phyloP scores from a whole-genome alignment of 495 filamentous ascomycete genomes.

The Penicillium psychrofluorescens region DNA sequence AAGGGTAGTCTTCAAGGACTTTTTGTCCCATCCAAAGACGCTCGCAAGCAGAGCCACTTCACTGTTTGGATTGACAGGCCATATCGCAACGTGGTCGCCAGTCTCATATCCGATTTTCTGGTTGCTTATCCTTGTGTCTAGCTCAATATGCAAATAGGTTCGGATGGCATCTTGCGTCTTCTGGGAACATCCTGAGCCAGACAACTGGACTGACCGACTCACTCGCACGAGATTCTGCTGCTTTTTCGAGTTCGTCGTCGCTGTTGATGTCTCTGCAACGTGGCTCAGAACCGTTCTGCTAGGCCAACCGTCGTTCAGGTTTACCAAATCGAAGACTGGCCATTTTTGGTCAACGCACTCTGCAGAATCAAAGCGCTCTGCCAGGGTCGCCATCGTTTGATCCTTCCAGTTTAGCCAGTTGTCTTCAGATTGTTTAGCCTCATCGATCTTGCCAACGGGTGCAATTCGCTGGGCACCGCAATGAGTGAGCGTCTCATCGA shows the following conservation, averaged over 20 bases:
- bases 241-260: neutral
- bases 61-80: slow-evolving; percentile 53
- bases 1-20: slow-evolving; percentile 1
- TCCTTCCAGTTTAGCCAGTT: slow-evolving; percentile 34
- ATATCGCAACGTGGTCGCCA: slow-evolving; percentile 62
- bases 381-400: slow-evolving; percentile 14
- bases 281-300: neutral
- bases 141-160: slow-evolving; percentile 31
- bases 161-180: slow-evolving; percentile 15
- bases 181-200: neutral
- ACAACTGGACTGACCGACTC: neutral
- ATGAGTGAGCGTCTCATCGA: slow-evolving; percentile 10
- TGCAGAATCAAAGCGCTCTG: slow-evolving; percentile 10
- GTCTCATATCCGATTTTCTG: slow-evolving; percentile 48
- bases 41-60: slow-evolving; percentile 16
- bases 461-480: slow-evolving; percentile 20
- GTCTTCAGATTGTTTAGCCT: slow-evolving; percentile 24
- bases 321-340: neutral
- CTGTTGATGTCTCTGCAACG: neutral
- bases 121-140: slow-evolving; percentile 16
- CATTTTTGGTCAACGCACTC: slow-evolving; percentile 7
- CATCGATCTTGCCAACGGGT: slow-evolving; percentile 21
- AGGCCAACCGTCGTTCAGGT: neutral
- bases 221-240: neutral
- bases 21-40: slow-evolving; percentile 7